These are phyloP conservation scores for Friedmanniomyces simplex DNA, from an alignment of 495 filamentous ascomycete genomes.

Conservation along the genomic window DNA sequence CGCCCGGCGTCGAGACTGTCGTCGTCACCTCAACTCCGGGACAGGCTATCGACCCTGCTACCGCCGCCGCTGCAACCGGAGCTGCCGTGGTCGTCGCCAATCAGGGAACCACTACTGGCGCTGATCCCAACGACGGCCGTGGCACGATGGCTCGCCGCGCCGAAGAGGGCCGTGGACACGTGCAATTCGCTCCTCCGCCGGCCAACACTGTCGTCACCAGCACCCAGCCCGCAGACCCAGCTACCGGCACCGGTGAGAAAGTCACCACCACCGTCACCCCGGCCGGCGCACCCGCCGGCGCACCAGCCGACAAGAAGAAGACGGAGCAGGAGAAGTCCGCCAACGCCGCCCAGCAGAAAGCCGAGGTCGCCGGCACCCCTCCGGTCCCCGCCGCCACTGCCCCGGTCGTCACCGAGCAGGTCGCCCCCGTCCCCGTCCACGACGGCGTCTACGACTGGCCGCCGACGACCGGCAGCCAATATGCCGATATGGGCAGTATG, in stretches of 20 bases:
- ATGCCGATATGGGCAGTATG: slow-evolving; percentile 2
- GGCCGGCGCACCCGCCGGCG: neutral
- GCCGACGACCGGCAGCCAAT: neutral
- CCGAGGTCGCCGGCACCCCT: no score
- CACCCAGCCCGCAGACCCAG: neutral
- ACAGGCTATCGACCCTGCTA: neutral
- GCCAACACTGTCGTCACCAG: no score
- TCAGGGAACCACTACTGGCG: neutral
- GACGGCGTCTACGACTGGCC: neutral
- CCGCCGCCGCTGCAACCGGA: neutral
- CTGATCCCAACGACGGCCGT: neutral
- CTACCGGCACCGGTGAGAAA: neutral
- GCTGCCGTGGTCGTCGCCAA: neutral
- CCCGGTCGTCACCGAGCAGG: no score
- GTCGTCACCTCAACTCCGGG: neutral
- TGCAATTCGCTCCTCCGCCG: neutral
- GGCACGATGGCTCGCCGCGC: neutral
- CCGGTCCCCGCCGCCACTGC: no score
- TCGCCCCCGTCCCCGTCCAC: neutral
- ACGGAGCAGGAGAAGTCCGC: neutral
- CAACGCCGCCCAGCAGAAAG: neutral
- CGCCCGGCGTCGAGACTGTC: neutral
- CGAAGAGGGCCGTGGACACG: slow-evolving; percentile 1
- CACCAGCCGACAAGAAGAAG: neutral
- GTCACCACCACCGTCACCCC: neutral